Evolutionary conservation across 169 alveolate species (phyloP), one percentile per base, ranked within the genome.

Genomic region (Plasmodium fragile): DNA sequence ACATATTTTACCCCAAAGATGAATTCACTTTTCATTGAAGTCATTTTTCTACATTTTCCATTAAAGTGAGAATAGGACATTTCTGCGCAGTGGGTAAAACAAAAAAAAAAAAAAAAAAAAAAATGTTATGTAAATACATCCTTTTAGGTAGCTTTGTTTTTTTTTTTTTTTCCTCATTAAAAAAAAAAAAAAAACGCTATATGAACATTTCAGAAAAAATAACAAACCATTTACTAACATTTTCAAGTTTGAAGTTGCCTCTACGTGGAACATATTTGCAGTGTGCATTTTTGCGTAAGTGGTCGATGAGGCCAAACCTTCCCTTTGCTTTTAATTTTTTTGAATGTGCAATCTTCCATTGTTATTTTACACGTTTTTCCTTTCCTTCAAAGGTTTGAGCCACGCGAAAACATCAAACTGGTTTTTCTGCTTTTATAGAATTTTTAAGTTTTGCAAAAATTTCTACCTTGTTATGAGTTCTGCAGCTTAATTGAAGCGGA

Each of bases 111-210:
- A 82, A 82, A 49, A 82, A 82, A 82, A 82, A 45, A 11, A 65
- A 65, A 82, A 39, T 41, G 65, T n/a, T 25, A 36, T 82, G 92
- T 82, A 82, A 69, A 82, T 82, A 82, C 92, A 82, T 82, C 92
- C 49, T 82, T 69, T n/a, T 39, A 65, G 8, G 72, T 82, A 69
- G 81, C 72, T 82, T 25, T 53, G 65, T 82, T 69, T 18, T 69
- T 82, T 69, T 82, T 82, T 41, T 82, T 81, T 81, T 81, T 53
- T 81, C 41, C 55, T 81, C 65, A 52, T 25, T 25, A 16, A 22
- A 52, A 11, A 28, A 32, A 81, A 81, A 55, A 81, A 78, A 78
- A 78, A 78, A 78, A 73, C 34, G 28, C 25, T 34, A 73, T 34
- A 73, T 34, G 45, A 30, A 73, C 30, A 30, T n/a, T 34, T 34